A percentile compares a stretch with the other conserved stretches of the same genome.
Evolutionary conservation across 148 eudicot species (phyloP).

Genomic region (Amaranthus cruentus): DNA sequence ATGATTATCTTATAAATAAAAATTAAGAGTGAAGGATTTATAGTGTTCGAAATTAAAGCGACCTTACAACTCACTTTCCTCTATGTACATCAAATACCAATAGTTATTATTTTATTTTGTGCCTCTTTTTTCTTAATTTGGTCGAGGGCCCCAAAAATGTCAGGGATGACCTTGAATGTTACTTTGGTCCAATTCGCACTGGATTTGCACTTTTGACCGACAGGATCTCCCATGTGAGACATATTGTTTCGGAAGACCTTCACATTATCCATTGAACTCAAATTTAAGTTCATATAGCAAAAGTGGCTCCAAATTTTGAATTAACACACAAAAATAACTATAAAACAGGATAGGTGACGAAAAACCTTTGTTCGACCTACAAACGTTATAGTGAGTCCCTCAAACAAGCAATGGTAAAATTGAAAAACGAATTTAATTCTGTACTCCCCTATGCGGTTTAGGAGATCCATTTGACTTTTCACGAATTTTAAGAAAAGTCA

Average conservation of each 20-base stretch:
- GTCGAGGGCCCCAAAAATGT: no score
- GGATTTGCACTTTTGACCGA: constrained; percentile 55
- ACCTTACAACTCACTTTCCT: no score
- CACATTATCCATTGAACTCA: constrained; percentile 3
- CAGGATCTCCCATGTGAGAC: constrained; percentile 65
- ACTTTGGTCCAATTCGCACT: constrained; percentile 92
- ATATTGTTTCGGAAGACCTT: constrained; percentile 76
- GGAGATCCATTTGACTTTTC: no score
- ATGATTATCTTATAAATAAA: no score
- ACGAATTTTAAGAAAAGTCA: no score
- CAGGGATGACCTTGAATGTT: constrained; percentile 56
- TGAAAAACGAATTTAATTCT: neutral
- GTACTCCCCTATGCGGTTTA: no score
- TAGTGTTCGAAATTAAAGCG: no score
- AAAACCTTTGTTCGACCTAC: neutral
- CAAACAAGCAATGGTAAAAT: neutral
- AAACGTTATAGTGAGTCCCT: neutral
- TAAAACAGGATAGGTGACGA: no score
- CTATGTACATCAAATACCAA: no score
- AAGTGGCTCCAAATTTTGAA: neutral
- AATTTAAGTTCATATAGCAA: neutral
- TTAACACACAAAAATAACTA: neutral
- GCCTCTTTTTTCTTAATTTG: no score
- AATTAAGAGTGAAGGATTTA: no score
- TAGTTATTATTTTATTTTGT: no score